Conservation (phyloP, 2,329 filamentous ascomycete species). For the Xylaria sp. region DNA sequence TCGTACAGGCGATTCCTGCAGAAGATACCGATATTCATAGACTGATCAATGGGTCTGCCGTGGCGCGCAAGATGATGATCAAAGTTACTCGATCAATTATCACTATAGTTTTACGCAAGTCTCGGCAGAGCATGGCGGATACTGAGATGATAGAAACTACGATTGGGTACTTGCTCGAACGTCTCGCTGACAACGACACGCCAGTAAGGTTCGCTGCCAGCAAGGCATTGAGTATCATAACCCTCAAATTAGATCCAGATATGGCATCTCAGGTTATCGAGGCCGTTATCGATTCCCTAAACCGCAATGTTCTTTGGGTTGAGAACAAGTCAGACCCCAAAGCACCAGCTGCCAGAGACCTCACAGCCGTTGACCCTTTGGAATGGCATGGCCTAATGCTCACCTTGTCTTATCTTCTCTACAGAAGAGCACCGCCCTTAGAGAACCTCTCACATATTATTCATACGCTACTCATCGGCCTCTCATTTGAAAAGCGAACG, state of each 20-base stretch:
- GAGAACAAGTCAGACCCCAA: slow-evolving; percentile 45
- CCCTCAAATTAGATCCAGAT: slow-evolving; percentile 76
- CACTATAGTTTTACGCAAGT: slow-evolving; percentile 66
- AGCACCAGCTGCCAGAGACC: slow-evolving; percentile 56
- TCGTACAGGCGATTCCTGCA: slow-evolving; percentile 64
- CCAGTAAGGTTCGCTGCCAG: slow-evolving; percentile 89
- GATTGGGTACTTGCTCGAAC: slow-evolving; percentile 80
- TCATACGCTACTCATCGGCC: slow-evolving; percentile 75
- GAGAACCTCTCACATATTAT: slow-evolving; percentile 75
- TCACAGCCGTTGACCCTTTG: slow-evolving; percentile 78
- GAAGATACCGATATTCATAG: slow-evolving; percentile 54
- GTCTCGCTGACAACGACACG: slow-evolving; percentile 84
- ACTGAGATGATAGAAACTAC: slow-evolving; percentile 74
- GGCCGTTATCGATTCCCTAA: slow-evolving; percentile 76
- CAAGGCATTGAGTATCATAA: slow-evolving; percentile 88
- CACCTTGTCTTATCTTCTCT: slow-evolving; percentile 84
- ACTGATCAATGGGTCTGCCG: slow-evolving; percentile 71
- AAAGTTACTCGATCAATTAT: slow-evolving; percentile 82
- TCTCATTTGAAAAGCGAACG: slow-evolving; percentile 88
- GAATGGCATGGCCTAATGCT: slow-evolving; percentile 94
- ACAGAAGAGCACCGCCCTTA: slow-evolving; percentile 78
- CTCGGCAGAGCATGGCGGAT: slow-evolving; percentile 48
- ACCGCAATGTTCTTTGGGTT: slow-evolving; percentile 61
- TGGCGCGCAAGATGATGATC: slow-evolving; percentile 80
- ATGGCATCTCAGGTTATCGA: slow-evolving; percentile 90